These are phyloP conservation scores for Nemania sp. DNA, from an alignment of 2,329 filamentous ascomycete genomes.

Conservation along the genomic window DNA sequence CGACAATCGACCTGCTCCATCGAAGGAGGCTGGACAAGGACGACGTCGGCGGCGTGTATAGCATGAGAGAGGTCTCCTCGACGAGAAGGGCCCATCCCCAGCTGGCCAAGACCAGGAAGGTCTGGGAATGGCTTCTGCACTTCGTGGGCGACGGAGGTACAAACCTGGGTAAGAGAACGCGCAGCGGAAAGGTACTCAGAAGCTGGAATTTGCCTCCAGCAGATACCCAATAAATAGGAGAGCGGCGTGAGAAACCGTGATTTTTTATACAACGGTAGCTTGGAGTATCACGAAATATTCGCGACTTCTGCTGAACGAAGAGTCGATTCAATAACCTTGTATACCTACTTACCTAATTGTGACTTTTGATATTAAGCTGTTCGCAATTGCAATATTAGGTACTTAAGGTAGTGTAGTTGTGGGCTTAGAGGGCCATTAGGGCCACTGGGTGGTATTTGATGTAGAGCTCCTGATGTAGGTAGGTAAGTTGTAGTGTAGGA, in stretches of 20 bases:
- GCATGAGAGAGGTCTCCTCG: constrained; percentile 51
- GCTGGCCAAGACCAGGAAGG: constrained; percentile 65
- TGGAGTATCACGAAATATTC: background rate
- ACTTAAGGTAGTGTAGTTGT: background rate
- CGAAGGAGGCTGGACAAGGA: constrained; percentile 56
- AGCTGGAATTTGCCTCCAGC: constrained; percentile 42
- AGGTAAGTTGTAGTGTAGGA: too few species aligned
- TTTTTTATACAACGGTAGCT: background rate
- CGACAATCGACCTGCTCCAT: constrained; percentile 69
- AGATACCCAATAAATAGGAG: constrained; percentile 36
- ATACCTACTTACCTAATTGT: too few species aligned
- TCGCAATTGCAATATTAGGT: background rate
- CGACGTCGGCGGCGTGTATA: constrained; percentile 63
- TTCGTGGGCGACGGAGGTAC: constrained; percentile 61
- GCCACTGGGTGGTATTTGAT: too few species aligned
- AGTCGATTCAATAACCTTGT: too few species aligned
- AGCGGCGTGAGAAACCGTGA: background rate
- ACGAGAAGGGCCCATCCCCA: constrained; percentile 51
- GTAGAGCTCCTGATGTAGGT: too few species aligned
- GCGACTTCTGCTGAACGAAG: background rate
- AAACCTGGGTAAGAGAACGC: constrained; percentile 35
- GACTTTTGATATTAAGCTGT: too few species aligned
- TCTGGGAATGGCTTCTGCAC: constrained; percentile 74
- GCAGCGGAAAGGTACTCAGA: constrained; percentile 35
- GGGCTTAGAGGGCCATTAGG: too few species aligned